Evolutionary conservation across 1,284 basidiomycete genomes (phyloP).

Genomic region (Heterobasidion parviporum): DNA sequence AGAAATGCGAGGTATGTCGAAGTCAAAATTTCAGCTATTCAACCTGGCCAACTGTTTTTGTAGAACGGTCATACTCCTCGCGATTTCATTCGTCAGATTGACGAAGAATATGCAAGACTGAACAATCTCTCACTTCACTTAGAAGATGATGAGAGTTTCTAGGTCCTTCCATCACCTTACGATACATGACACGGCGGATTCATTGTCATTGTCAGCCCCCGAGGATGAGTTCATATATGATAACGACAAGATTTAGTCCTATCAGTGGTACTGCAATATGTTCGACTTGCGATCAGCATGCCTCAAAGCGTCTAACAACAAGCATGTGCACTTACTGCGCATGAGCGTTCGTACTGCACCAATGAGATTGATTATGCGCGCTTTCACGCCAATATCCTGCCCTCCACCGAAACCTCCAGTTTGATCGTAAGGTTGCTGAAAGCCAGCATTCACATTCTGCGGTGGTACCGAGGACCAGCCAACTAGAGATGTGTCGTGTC

Average conservation of each 20-base stretch:
- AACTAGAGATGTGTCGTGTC: slow-evolving; percentile 40
- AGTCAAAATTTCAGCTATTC: background rate
- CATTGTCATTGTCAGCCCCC: slow-evolving; percentile 29
- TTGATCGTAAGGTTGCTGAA: slow-evolving; percentile 63
- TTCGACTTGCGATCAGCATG: background rate
- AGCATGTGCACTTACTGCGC: slow-evolving; percentile 64
- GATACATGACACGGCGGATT: background rate
- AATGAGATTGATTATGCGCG: slow-evolving; percentile 85
- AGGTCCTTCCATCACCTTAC: background rate
- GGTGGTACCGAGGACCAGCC: slow-evolving; percentile 78
- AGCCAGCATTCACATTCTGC: slow-evolving; percentile 45
- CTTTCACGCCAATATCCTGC: slow-evolving; percentile 72
- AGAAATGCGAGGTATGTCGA: slow-evolving; percentile 69
- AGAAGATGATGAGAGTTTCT: background rate
- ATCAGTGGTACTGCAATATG: slow-evolving; percentile 75
- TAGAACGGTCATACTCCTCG: slow-evolving; percentile 67
- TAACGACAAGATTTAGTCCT: slow-evolving; percentile 73
- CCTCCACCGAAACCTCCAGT: slow-evolving; percentile 36
- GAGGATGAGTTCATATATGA: slow-evolving; percentile 72
- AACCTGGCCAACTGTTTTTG: slow-evolving; percentile 2
- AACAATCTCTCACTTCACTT: slow-evolving; percentile 26
- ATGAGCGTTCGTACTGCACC: slow-evolving; percentile 90
- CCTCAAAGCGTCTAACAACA: background rate
- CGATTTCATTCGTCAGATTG: slow-evolving; percentile 77
- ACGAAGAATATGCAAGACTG: slow-evolving; percentile 60